phyloP scores from a whole-genome alignment of 345 rosid genomes.

The Eucalyptus cladocalyx region DNA sequence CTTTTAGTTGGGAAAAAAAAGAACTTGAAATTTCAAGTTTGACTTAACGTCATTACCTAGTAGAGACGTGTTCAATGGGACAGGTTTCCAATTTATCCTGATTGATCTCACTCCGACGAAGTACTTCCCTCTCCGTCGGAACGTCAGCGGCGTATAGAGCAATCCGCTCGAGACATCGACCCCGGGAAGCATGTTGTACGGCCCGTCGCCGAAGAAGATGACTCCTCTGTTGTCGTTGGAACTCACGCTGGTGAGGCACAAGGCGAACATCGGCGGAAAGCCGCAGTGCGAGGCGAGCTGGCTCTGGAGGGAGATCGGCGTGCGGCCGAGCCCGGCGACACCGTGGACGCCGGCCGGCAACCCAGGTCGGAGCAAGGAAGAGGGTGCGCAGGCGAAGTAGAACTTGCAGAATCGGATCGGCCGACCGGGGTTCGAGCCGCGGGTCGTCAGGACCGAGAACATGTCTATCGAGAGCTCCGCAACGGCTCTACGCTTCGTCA shows the following conservation, averaged over 20 bases:
- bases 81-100: not conserved
- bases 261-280: conserved; percentile 9
- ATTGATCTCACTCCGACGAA: not conserved
- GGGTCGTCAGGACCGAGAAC: conserved; percentile 5
- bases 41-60: not conserved
- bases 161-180: not conserved
- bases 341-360: conserved; percentile 9
- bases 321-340: conserved; percentile 8
- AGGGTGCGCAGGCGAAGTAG: conserved; percentile 15
- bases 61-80: not conserved
- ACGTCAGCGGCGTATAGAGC: not conserved
- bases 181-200: not conserved
- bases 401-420: not conserved
- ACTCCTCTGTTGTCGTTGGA: not conserved
- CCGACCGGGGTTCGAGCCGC: conserved; percentile 1
- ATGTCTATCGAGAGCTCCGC: conserved; percentile 22
- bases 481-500: not conserved
- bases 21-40: not conserved
- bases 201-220: not conserved
- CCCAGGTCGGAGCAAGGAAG: not conserved
- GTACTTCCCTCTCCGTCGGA: not conserved
- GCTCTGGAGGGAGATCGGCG: conserved; percentile 6
- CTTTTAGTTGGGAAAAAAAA: rapidly evolving
- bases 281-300: conserved; percentile 17
- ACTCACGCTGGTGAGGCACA: conserved; percentile 3